phyloP scores from a whole-genome alignment of 2,329 filamentous ascomycete species.

The Corynespora cassiicola region DNA sequence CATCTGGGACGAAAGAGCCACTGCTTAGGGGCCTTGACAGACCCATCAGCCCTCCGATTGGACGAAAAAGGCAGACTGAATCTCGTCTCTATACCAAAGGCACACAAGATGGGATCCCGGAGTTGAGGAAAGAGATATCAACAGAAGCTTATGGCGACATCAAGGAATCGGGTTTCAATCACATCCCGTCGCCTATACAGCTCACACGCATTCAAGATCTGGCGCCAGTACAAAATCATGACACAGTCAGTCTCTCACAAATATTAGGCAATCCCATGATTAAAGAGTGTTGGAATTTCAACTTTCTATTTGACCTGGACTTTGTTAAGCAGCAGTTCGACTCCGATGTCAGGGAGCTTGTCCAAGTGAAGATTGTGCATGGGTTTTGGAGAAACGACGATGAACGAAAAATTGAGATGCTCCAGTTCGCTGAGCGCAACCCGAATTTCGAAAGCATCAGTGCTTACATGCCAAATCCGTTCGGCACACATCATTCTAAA shows the following conservation, averaged over 20 bases:
- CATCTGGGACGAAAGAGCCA: too few species aligned
- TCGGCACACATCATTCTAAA: slow-evolving; percentile 86
- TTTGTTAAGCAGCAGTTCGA: slow-evolving; percentile 65
- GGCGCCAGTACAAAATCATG: slow-evolving; percentile 65
- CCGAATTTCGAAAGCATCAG: slow-evolving; percentile 73
- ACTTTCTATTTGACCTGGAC: slow-evolving; percentile 69
- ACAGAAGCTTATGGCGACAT: too few species aligned
- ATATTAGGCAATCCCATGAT: slow-evolving; percentile 78
- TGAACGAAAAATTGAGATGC: slow-evolving; percentile 56
- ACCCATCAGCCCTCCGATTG: slow-evolving; percentile 42
- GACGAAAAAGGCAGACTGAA: too few species aligned
- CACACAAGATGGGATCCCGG: too few species aligned
- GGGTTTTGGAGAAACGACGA: slow-evolving; percentile 74
- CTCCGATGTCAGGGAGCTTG: slow-evolving; percentile 58
- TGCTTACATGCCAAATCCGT: slow-evolving; percentile 82
- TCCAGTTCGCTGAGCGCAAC: slow-evolving; percentile 57
- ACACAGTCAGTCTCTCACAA: slow-evolving; percentile 69
- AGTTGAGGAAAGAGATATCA: too few species aligned
- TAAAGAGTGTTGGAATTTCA: slow-evolving; percentile 74
- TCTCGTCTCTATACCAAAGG: too few species aligned
- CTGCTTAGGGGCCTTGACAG: slow-evolving; percentile 19
- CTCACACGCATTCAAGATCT: slow-evolving; percentile 74
- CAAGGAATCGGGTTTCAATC: too few species aligned
- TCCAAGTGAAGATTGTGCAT: slow-evolving; percentile 67
- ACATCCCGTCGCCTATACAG: slow-evolving; percentile 73